Evolutionary conservation across 108 stramenopile species (phyloP).

Genomic region (Nitzschia inconspicua): DNA sequence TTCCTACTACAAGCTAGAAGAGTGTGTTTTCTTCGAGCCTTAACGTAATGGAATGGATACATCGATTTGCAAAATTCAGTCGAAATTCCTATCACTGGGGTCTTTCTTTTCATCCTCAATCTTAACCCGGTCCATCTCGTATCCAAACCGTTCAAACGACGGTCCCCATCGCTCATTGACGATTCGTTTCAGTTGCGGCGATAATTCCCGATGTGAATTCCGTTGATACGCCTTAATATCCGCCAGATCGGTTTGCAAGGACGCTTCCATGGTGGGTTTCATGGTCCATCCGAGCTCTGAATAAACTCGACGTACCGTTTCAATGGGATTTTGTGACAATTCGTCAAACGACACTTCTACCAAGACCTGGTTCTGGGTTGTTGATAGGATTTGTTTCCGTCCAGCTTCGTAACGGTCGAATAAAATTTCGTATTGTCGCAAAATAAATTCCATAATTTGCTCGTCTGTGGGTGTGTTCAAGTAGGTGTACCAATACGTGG

Average conservation of each 20-base stretch:
- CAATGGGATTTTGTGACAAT: conserved; percentile 22
- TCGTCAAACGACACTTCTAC: conserved; percentile 41
- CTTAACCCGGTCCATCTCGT: conserved; percentile 14
- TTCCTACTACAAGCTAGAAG: no score
- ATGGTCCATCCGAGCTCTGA: conserved; percentile 19
- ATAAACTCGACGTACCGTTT: conserved; percentile 26
- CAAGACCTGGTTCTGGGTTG: background rate
- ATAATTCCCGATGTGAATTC: conserved; percentile 10
- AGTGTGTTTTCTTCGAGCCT: no score
- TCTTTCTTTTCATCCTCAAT: no score
- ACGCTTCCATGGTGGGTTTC: background rate
- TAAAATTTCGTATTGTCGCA: conserved; percentile 41
- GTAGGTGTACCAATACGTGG: conserved; percentile 43
- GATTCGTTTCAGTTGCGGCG: background rate
- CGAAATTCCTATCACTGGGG: no score
- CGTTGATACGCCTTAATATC: conserved; percentile 13
- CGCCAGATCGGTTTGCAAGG: background rate
- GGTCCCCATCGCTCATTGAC: conserved; percentile 33
- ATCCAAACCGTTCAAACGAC: conserved; percentile 30
- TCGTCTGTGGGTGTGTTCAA: conserved; percentile 22
- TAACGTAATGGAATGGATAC: no score
- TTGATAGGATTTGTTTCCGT: background rate
- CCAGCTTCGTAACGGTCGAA: conserved; percentile 31
- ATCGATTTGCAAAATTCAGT: no score
- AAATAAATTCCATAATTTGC: conserved; percentile 39